A percentile compares a stretch with the other conserved stretches of the same genome.
phyloP scores from a whole-genome alignment of 2,329 filamentous ascomycete genomes.

The Corynespora cassiicola region DNA sequence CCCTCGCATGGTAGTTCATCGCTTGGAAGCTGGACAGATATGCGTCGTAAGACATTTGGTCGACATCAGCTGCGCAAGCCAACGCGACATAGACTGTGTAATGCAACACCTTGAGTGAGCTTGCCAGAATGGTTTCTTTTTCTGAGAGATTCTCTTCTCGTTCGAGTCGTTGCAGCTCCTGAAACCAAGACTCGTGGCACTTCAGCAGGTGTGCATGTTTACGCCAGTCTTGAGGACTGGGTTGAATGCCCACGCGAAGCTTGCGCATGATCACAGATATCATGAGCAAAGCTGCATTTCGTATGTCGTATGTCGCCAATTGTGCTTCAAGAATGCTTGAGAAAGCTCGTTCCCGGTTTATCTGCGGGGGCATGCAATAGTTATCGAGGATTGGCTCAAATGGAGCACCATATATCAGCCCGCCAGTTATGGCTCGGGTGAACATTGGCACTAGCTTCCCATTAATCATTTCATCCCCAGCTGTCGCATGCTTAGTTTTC shows the following conservation, averaged over 20 bases:
- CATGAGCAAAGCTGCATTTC: constrained; percentile 22
- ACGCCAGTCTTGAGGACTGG: constrained; percentile 9
- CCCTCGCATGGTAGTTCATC: constrained; percentile 19
- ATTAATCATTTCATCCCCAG: constrained; percentile 13
- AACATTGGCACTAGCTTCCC: constrained; percentile 28
- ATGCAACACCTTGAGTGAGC: constrained; percentile 20
- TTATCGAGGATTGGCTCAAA: constrained; percentile 16
- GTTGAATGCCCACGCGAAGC: constrained; percentile 7
- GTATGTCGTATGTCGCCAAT: constrained; percentile 21
- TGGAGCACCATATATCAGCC: constrained; percentile 21
- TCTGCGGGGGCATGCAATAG: constrained; percentile 1
- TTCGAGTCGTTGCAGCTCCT: constrained; percentile 7
- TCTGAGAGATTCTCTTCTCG: constrained; percentile 6
- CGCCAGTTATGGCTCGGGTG: constrained; percentile 21
- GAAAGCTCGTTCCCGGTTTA: constrained; percentile 9
- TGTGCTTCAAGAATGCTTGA: constrained; percentile 22
- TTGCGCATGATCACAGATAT: constrained; percentile 7
- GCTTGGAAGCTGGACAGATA: constrained; percentile 23
- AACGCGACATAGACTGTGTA: constrained; percentile 16
- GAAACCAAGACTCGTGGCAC: constrained; percentile 24
- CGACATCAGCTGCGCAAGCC: constrained; percentile 13
- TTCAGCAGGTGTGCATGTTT: constrained; percentile 15
- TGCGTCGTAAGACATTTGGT: constrained; percentile 19
- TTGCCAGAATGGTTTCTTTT: constrained; percentile 18
- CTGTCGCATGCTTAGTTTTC: background rate